These are phyloP conservation scores for Lunularia cruciata DNA, from an alignment of 225 moss, liverwort and hornwort genomes.

Conservation along the genomic window DNA sequence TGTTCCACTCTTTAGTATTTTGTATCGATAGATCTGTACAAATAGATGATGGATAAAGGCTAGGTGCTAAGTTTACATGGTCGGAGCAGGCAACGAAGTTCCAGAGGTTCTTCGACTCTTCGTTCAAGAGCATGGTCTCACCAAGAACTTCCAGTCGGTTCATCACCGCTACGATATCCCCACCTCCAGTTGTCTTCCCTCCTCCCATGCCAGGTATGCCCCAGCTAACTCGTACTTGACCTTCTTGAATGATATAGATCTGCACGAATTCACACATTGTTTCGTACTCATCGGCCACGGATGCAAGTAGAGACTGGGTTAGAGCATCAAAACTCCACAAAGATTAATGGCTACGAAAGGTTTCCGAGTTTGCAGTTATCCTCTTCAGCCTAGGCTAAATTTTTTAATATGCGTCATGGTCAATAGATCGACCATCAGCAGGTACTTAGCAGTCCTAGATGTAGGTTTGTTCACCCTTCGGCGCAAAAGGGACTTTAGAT, in stretches of 20 bases:
- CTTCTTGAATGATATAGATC: constrained; percentile 72
- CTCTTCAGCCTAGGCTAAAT: too few species aligned
- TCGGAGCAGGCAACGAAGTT: constrained; percentile 92
- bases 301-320: too few species aligned
- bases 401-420: too few species aligned
- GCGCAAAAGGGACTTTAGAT: too few species aligned
- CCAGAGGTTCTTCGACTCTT: constrained; percentile 72
- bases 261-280: too few species aligned
- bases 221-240: constrained; percentile 92
- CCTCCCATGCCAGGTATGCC: constrained; percentile 42
- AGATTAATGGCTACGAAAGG: too few species aligned
- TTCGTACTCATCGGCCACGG: too few species aligned
- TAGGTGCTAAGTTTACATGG: constrained; percentile 59
- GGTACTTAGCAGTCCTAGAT: too few species aligned
- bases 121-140: constrained; percentile 83
- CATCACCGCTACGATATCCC: constrained; percentile 75
- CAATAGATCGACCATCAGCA: too few species aligned
- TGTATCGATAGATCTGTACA: neutral
- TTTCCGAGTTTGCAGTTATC: too few species aligned
- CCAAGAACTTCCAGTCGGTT: constrained; percentile 91
- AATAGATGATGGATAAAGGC: constrained; percentile 8
- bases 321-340: too few species aligned
- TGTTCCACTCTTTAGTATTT: neutral
- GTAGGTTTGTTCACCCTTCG: too few species aligned
- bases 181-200: constrained; percentile 60